Percentiles rank a stretch among this genome's conserved stretches.
Conservation (phyloP, 2,329 filamentous ascomycete genomes). For the Trichophyton benhamiae region DNA sequence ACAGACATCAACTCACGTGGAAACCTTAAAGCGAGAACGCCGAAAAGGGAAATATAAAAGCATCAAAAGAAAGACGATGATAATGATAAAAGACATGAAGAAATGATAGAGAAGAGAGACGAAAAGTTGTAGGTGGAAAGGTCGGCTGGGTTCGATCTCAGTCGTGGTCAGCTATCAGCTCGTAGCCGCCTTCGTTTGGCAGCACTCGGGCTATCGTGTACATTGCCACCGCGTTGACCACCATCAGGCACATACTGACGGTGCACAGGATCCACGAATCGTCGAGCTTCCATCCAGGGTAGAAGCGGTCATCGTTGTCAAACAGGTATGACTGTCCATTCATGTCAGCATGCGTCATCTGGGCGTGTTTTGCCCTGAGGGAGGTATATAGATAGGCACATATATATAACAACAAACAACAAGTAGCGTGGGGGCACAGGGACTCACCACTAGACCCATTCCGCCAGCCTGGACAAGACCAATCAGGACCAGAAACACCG, state of each 20-base stretch:
- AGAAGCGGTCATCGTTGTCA: constrained; percentile 72
- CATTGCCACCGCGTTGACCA: constrained; percentile 46
- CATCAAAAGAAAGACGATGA: background rate
- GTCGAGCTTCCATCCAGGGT: constrained; percentile 69
- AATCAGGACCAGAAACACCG: constrained; percentile 51
- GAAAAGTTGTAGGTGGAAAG: background rate
- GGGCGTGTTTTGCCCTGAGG: too few species aligned
- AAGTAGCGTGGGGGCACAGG: background rate
- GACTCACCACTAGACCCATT: constrained; percentile 70
- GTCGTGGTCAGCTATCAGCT: constrained; percentile 48
- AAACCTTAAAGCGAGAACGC: background rate
- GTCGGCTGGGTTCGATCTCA: constrained; percentile 4
- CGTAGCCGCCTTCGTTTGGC: constrained; percentile 74
- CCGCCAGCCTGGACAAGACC: constrained; percentile 59
- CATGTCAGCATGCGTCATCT: constrained; percentile 3
- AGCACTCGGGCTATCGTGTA: constrained; percentile 56
- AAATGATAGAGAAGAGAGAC: background rate
- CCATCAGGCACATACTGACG: constrained; percentile 45
- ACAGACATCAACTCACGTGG: background rate
- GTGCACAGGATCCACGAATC: constrained; percentile 64
- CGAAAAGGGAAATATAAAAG: background rate
- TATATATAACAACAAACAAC: background rate
- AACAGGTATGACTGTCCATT: constrained; percentile 60
- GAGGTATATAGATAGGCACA: background rate
- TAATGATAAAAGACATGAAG: background rate